A percentile compares a stretch with the other conserved stretches of the same genome.
Evolutionary conservation across 2,329 filamentous ascomycete genomes (phyloP).

Genomic region (Pseudogymnoascus sp.): DNA sequence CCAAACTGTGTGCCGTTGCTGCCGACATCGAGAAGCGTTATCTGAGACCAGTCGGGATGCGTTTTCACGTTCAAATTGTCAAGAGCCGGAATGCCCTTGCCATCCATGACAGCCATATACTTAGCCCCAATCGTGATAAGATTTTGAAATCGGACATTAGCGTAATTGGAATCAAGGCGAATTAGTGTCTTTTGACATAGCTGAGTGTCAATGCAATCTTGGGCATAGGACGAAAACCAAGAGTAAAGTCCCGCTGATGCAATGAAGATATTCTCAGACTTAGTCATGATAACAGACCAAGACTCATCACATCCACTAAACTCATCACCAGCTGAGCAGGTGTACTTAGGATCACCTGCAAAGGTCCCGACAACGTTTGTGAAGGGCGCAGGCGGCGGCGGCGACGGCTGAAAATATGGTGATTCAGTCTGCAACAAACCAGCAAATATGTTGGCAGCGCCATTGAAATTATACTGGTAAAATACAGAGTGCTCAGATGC

Average conservation of each 20-base stretch:
- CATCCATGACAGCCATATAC: slow-evolving; percentile 23
- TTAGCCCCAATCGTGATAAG: slow-evolving; percentile 28
- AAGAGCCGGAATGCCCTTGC: slow-evolving; percentile 20
- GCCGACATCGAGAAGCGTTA: slow-evolving; percentile 17
- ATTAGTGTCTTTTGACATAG: slow-evolving; percentile 22
- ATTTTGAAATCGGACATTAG: slow-evolving; percentile 13
- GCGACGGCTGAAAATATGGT: slow-evolving; percentile 61
- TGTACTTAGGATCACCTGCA: background rate
- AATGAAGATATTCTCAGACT: slow-evolving; percentile 19
- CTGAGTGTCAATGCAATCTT: slow-evolving; percentile 20
- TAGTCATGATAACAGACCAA: slow-evolving; percentile 22
- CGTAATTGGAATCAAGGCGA: background rate
- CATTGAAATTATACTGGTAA: slow-evolving; percentile 59
- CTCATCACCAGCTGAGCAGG: too few relatives aligned
- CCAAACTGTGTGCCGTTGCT: slow-evolving; percentile 11
- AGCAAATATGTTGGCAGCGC: slow-evolving; percentile 52
- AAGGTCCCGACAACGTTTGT: slow-evolving; percentile 6
- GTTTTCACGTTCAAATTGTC: slow-evolving; percentile 24
- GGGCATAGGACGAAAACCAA: slow-evolving; percentile 23
- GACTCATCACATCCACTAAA: too few relatives aligned
- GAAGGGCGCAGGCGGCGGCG: slow-evolving; percentile 23
- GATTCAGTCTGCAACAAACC: slow-evolving; percentile 62
- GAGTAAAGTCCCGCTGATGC: slow-evolving; percentile 25
- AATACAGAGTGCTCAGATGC: slow-evolving; percentile 56
- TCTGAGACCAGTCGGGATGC: slow-evolving; percentile 27